Conservation (phyloP, 129 eudicot genomes). For the Lactuca saligna region DNA sequence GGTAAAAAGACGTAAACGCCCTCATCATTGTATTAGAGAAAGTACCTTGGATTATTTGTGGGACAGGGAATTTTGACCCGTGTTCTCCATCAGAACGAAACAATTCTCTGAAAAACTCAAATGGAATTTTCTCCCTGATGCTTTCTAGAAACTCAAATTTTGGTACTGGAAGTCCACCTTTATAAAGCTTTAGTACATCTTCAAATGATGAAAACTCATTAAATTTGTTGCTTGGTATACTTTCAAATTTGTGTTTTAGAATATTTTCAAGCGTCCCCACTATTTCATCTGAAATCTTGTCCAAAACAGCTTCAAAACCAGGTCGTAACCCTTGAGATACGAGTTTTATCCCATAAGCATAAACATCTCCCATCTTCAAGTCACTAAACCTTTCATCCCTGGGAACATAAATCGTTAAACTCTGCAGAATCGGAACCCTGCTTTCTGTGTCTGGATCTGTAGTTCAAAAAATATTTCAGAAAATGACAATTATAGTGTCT, state of each 20-base stretch:
- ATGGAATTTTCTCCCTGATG: conserved; percentile 48
- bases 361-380: conserved; percentile 43
- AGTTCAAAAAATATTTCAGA: not conserved
- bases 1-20: not conserved
- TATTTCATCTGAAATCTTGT: conserved; percentile 44
- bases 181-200: conserved; percentile 60
- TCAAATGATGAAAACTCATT: conserved; percentile 66
- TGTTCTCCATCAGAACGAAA: conserved; percentile 65
- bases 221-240: conserved; percentile 46
- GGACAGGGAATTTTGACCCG: conserved; percentile 60
- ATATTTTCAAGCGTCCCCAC: conserved; percentile 33
- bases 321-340: conserved; percentile 41
- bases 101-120: conserved; percentile 59
- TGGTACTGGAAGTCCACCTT: conserved; percentile 51
- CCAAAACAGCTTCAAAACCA: conserved; percentile 35
- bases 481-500: not conserved
- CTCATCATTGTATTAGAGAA: not conserved
- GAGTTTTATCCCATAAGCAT: conserved; percentile 44
- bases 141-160: conserved; percentile 35
- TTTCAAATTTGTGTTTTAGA: conserved; percentile 39
- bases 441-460: conserved; percentile 52
- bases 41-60: conserved; percentile 76
- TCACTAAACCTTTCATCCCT: conserved; percentile 52
- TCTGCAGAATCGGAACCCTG: conserved; percentile 39
- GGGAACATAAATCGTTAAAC: conserved; percentile 54